A percentile compares a stretch with the other conserved stretches of the same genome.
Conservation (phyloP, 2,329 filamentous ascomycete genomes). For the Aspergillus tanneri region DNA sequence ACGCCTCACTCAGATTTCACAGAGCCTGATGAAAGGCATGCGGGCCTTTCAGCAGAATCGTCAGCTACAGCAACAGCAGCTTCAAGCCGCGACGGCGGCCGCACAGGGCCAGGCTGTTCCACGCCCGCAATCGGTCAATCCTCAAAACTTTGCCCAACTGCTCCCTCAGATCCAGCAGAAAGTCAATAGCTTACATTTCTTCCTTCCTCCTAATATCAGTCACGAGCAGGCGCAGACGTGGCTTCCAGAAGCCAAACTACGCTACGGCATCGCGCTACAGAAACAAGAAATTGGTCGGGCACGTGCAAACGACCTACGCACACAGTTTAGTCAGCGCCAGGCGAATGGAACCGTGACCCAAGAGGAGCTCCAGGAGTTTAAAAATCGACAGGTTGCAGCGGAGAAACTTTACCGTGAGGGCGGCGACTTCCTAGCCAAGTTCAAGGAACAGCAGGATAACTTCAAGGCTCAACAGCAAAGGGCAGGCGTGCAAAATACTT, state of each 20-base stretch:
- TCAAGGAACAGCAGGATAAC: constrained; percentile 49
- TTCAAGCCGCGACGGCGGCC: constrained; percentile 24
- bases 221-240: constrained; percentile 46
- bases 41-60: constrained; percentile 46
- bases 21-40: constrained; percentile 53
- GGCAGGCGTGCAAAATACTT: constrained; percentile 19
- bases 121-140: constrained; percentile 36
- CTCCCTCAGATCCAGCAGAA: constrained; percentile 48
- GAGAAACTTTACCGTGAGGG: constrained; percentile 46
- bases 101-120: constrained; percentile 26
- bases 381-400: constrained; percentile 41
- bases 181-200: constrained; percentile 46
- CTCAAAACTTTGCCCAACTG: constrained; percentile 43
- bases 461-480: constrained; percentile 42
- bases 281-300: constrained; percentile 49
- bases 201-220: constrained; percentile 46
- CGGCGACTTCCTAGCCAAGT: constrained; percentile 48
- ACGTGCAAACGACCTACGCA: constrained; percentile 44
- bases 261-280: constrained; percentile 50
- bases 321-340: constrained; percentile 40
- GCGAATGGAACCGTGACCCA: constrained; percentile 39
- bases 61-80: constrained; percentile 35
- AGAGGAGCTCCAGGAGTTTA: constrained; percentile 46
- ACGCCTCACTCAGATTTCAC: constrained; percentile 53
- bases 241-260: constrained; percentile 48